A percentile compares a stretch with the other conserved stretches of the same genome.
phyloP scores from a whole-genome alignment of 352 stramenopile genomes.

The Phytophthora sojae region DNA sequence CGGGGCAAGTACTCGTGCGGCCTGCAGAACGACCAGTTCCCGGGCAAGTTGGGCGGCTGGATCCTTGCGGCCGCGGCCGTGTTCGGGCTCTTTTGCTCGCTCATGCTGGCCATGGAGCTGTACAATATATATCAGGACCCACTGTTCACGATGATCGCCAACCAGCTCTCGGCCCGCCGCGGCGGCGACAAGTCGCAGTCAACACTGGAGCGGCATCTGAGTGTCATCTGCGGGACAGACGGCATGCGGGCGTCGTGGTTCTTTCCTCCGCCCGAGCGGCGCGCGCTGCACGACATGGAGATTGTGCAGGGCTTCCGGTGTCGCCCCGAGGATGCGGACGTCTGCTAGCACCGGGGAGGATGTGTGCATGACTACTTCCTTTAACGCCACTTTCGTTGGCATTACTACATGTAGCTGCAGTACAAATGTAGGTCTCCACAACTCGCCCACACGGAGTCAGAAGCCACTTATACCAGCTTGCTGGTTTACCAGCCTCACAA shows the following conservation, averaged over 20 bases:
- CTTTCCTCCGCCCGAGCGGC: slow-evolving; percentile 54
- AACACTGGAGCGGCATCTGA: slow-evolving; percentile 70
- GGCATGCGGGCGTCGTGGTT: slow-evolving; percentile 73
- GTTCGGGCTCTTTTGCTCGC: slow-evolving; percentile 78
- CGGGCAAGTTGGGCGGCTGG: slow-evolving; percentile 70
- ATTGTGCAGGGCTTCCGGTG: slow-evolving; percentile 69
- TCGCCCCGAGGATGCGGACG: slow-evolving; percentile 22
- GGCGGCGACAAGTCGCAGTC: slow-evolving; percentile 70
- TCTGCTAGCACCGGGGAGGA: slow-evolving; percentile 34
- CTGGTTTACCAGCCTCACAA: too few species aligned
- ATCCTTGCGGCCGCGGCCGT: slow-evolving; percentile 70
- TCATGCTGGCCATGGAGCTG: slow-evolving; percentile 86
- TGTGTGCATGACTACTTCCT: background rate
- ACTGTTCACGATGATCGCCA: slow-evolving; percentile 58
- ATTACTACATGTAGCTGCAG: too few species aligned
- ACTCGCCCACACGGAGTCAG: too few species aligned
- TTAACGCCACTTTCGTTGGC: too few species aligned
- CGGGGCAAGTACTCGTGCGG: slow-evolving; percentile 58
- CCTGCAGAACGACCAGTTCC: slow-evolving; percentile 64
- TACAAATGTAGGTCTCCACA: too few species aligned
- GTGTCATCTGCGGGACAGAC: slow-evolving; percentile 81
- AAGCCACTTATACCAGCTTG: too few species aligned
- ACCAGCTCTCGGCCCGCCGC: slow-evolving; percentile 61
- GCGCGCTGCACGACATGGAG: slow-evolving; percentile 60
- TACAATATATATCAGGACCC: slow-evolving; percentile 77